phyloP scores from a whole-genome alignment of 2,329 filamentous ascomycete genomes.

The Sporothrix schenckii region DNA sequence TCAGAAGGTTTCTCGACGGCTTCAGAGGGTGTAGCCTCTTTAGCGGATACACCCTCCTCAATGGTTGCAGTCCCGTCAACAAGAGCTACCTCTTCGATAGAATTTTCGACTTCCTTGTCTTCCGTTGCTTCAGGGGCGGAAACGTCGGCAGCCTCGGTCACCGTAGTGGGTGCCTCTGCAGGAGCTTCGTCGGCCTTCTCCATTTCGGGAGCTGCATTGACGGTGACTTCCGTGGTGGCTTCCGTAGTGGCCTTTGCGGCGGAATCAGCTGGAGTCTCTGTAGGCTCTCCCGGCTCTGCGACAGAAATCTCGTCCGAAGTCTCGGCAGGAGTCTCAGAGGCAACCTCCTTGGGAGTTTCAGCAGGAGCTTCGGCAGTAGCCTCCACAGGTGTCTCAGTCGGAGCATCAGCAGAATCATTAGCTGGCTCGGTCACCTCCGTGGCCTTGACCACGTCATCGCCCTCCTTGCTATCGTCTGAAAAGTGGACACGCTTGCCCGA shows the following conservation, averaged over 20 bases:
- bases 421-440: background rate
- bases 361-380: conserved; percentile 18
- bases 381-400: conserved; percentile 29
- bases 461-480: background rate
- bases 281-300: background rate
- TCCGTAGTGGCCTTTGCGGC: too few species aligned
- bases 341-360: background rate
- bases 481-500: conserved; percentile 9
- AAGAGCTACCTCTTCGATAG: background rate
- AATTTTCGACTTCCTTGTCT: background rate
- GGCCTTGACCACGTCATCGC: background rate
- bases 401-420: conserved; percentile 6
- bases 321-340: background rate
- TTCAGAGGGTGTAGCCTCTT: background rate
- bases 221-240: too few species aligned
- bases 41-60: background rate
- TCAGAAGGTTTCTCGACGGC: background rate
- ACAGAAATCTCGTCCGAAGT: background rate
- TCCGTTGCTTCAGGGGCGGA: background rate
- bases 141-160: background rate
- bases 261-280: background rate
- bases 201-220: background rate
- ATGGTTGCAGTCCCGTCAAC: too few species aligned
- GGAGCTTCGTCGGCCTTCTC: background rate
- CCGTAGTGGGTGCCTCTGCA: background rate